Conservation (phyloP, 371 early-diverging fungal genomes). For the Rhizopus stolonifer region DNA sequence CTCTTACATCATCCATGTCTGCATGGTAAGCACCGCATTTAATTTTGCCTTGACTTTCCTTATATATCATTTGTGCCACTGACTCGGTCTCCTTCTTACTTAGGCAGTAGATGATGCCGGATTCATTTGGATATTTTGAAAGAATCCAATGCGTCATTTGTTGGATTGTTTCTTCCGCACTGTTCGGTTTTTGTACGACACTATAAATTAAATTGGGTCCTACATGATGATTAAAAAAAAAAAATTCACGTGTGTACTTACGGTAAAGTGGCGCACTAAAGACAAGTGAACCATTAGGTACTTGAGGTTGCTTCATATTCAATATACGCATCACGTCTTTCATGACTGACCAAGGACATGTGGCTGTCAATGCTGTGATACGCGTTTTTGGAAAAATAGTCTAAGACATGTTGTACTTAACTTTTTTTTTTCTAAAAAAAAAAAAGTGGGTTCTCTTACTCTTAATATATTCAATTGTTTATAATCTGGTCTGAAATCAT, state of each 20-base stretch:
- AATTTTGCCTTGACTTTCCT: conserved; percentile 51
- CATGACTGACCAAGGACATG: conserved; percentile 74
- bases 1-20: conserved; percentile 64
- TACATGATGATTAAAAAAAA: conserved; percentile 6
- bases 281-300: conserved; percentile 44
- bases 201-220: conserved; percentile 71
- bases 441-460: conserved; percentile 23
- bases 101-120: conserved; percentile 88
- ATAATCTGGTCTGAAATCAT: conserved; percentile 75
- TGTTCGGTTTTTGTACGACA: conserved; percentile 62
- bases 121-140: conserved; percentile 51
- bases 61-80: conserved; percentile 58
- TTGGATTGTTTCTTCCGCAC: conserved; percentile 53
- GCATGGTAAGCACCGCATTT: conserved; percentile 78
- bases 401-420: conserved; percentile 9
- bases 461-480: conserved; percentile 39
- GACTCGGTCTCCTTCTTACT: conserved; percentile 77
- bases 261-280: conserved; percentile 58
- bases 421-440: neutral
- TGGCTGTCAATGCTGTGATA: conserved; percentile 90
- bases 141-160: conserved; percentile 67
- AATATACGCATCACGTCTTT: conserved; percentile 65
- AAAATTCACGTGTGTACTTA: conserved; percentile 9
- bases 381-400: conserved; percentile 67
- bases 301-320: conserved; percentile 45